Evolutionary conservation across 148 eudicot genomes (phyloP).

Genomic region (Tetragonia tetragonoides): DNA sequence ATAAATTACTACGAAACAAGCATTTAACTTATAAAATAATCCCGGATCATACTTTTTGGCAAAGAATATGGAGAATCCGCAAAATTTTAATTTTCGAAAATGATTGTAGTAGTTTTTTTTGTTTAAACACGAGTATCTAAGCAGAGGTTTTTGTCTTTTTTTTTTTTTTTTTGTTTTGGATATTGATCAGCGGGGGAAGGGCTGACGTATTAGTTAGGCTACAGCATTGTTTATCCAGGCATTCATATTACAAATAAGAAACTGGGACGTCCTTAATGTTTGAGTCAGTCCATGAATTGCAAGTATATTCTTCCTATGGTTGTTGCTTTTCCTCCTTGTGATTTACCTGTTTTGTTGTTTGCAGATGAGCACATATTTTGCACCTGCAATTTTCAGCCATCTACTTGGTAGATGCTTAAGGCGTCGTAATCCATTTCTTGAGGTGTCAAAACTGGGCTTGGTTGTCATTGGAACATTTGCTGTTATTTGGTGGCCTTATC

Average conservation of each 20-base stretch:
- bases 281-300: too few relatives aligned
- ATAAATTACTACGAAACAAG: too few relatives aligned
- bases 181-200: too few relatives aligned
- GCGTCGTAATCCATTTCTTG: slow-evolving; percentile 62
- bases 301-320: not conserved
- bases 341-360: slow-evolving; percentile 14
- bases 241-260: not conserved
- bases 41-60: too few relatives aligned
- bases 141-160: too few relatives aligned
- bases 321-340: not conserved
- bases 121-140: too few relatives aligned
- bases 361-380: slow-evolving; percentile 98
- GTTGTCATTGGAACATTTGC: slow-evolving; percentile 78
- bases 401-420: slow-evolving; percentile 83
- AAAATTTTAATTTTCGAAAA: too few relatives aligned
- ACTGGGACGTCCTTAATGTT: too few relatives aligned
- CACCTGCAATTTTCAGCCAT: slow-evolving; percentile 90
- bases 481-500: slow-evolving; percentile 88
- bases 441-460: slow-evolving; percentile 68
- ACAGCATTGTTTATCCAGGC: not conserved
- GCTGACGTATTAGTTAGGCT: not conserved
- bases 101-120: too few relatives aligned
- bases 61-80: too few relatives aligned
- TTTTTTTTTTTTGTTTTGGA: too few relatives aligned
- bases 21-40: too few relatives aligned